These are phyloP conservation scores for Sporothrix sp. DNA, from an alignment of 2,329 filamentous ascomycete genomes.

Conservation along the genomic window DNA sequence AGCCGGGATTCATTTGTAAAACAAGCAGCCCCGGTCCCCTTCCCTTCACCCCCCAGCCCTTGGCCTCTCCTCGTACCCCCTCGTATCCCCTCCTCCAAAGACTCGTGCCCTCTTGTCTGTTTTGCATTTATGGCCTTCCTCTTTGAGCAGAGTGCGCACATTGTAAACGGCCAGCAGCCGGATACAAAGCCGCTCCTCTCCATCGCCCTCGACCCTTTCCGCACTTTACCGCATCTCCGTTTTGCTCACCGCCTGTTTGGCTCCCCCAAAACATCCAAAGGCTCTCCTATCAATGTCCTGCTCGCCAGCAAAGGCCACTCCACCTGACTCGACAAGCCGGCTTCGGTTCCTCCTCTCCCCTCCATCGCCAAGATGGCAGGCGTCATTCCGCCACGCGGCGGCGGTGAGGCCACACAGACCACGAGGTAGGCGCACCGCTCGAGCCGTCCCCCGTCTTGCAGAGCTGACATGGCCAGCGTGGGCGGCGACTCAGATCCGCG, in stretches of 20 bases:
- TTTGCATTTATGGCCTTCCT: background rate
- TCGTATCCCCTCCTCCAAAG: background rate
- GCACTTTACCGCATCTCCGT: background rate
- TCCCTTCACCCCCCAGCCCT: background rate
- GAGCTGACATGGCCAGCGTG: too few relatives aligned
- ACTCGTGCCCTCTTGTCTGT: background rate
- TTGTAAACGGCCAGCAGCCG: background rate
- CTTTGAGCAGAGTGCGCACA: background rate
- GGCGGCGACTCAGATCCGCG: background rate
- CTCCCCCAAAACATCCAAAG: background rate
- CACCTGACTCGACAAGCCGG: background rate
- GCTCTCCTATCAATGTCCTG: background rate
- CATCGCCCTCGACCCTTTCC: too few relatives aligned
- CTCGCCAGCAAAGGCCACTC: background rate
- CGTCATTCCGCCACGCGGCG: conserved; percentile 22
- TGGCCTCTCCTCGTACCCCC: background rate
- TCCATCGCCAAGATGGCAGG: conserved; percentile 20
- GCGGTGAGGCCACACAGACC: conserved; percentile 20
- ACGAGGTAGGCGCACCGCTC: conserved; percentile 16
- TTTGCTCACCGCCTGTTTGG: background rate
- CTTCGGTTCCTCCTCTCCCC: background rate
- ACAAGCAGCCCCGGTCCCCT: background rate
- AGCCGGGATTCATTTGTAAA: conserved; percentile 1
- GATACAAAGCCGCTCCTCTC: too few relatives aligned
- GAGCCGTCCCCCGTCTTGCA: background rate